Evolutionary conservation across 2,329 filamentous ascomycete genomes (phyloP).

Genomic region (Pezizomycotina sp.): DNA sequence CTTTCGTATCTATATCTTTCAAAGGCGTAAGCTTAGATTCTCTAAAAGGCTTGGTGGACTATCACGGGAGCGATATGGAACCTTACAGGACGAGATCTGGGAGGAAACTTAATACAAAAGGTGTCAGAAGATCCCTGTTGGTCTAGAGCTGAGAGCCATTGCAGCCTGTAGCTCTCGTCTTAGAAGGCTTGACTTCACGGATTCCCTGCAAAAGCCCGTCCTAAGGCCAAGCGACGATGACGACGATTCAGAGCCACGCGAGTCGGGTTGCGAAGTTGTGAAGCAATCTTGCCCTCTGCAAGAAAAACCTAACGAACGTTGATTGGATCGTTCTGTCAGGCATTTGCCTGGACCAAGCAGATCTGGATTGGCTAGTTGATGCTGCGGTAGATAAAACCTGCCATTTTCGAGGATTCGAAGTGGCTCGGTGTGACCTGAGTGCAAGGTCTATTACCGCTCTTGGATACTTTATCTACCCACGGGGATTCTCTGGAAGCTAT

Average conservation of each 20-base stretch:
- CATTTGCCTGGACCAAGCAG: constrained; percentile 52
- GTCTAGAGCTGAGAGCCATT: constrained; percentile 51
- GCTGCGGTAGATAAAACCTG: constrained; percentile 49
- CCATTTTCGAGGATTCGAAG: constrained; percentile 49
- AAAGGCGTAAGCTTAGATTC: constrained; percentile 46
- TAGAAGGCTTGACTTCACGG: constrained; percentile 48
- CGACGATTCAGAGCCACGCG: constrained; percentile 34
- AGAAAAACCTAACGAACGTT: constrained; percentile 49
- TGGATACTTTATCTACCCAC: constrained; percentile 48
- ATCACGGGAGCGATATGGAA: constrained; percentile 45
- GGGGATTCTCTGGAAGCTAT: constrained; percentile 50
- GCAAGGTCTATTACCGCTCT: constrained; percentile 43
- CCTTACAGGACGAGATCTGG: constrained; percentile 45
- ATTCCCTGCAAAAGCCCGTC: constrained; percentile 40
- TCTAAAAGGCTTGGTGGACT: constrained; percentile 45
- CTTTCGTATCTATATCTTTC: constrained; percentile 51
- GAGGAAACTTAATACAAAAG: constrained; percentile 33
- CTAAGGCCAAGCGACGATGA: constrained; percentile 32
- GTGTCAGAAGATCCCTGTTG: constrained; percentile 36
- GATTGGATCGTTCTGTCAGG: constrained; percentile 55
- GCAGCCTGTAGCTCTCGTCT: constrained; percentile 48
- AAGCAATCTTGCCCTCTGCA: constrained; percentile 53
- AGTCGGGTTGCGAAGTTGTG: constrained; percentile 53
- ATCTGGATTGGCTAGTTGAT: constrained; percentile 48
- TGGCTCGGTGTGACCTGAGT: constrained; percentile 45